Percentiles rank a stretch among this genome's conserved stretches.
These are phyloP conservation scores for Carex sylvatica DNA, from an alignment of 202 grass and related monocot species.

Conservation along the genomic window DNA sequence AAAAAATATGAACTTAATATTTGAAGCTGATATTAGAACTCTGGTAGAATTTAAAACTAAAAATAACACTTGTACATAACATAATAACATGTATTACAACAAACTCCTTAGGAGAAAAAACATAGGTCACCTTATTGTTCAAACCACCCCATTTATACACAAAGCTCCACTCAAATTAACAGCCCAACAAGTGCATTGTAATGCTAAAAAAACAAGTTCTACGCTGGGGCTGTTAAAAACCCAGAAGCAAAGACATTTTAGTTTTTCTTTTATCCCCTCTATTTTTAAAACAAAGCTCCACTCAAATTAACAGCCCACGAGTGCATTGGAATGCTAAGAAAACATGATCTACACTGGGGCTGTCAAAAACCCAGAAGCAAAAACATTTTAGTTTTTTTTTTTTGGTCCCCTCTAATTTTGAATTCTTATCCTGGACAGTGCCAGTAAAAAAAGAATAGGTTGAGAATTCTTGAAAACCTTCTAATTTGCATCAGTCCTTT, in stretches of 20 bases:
- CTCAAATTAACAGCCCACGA: constrained; percentile 61
- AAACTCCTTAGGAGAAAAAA: constrained; percentile 35
- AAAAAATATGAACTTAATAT: too few relatives aligned
- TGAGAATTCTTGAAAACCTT: background rate
- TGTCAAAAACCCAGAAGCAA: constrained; percentile 69
- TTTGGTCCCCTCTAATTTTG: constrained; percentile 16
- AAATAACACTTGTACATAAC: too few relatives aligned
- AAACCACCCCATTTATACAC: constrained; percentile 24
- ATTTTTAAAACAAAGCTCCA: background rate
- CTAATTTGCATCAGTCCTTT: constrained; percentile 36
- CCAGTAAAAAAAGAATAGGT: constrained; percentile 43
- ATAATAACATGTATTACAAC: constrained; percentile 27
- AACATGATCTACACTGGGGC: constrained; percentile 35
- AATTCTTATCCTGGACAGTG: constrained; percentile 43
- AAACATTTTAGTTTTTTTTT: constrained; percentile 34
- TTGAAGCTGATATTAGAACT: too few relatives aligned
- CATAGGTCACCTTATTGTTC: constrained; percentile 20
- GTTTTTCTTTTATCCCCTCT: constrained; percentile 7
- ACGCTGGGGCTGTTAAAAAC: constrained; percentile 63
- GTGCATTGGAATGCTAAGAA: constrained; percentile 43
- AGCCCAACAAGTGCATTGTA: constrained; percentile 52
- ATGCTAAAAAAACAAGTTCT: constrained; percentile 34
- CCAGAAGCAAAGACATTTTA: constrained; percentile 47
- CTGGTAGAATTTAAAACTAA: too few relatives aligned
- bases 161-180: constrained; percentile 47